A percentile compares a stretch with the other conserved stretches of the same genome.
Evolutionary conservation across 768 basidiomycete genomes (phyloP).

Genomic region (Rhizopogon vesiculosus): DNA sequence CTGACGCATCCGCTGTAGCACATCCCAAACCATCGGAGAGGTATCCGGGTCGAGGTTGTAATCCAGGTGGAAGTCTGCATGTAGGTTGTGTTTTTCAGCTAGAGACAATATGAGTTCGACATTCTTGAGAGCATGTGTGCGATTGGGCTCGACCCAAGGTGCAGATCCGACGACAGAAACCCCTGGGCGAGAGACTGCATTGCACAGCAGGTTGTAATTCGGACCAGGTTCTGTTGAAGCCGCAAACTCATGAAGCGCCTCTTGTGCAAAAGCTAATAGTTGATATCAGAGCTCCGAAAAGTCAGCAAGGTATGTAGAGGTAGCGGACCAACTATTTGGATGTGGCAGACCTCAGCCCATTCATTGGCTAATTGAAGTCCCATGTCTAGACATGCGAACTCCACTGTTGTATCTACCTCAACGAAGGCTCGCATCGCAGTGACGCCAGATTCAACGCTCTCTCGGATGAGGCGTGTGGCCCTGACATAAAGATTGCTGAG

Average conservation of each 20-base stretch:
- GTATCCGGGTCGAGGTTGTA: slow-evolving; percentile 51
- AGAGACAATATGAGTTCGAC: slow-evolving; percentile 48
- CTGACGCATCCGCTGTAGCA: slow-evolving; percentile 38
- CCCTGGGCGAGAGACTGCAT: slow-evolving; percentile 34
- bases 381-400: slow-evolving; percentile 48
- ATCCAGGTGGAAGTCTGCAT: slow-evolving; percentile 65
- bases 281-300: background rate
- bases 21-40: slow-evolving; percentile 52
- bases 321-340: slow-evolving; percentile 52
- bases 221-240: slow-evolving; percentile 32
- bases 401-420: slow-evolving; percentile 55
- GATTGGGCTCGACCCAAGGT: slow-evolving; percentile 56
- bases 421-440: slow-evolving; percentile 67
- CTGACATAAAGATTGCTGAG: slow-evolving; percentile 44
- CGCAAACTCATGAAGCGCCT: slow-evolving; percentile 42
- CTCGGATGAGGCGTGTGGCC: slow-evolving; percentile 48
- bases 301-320: background rate
- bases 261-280: slow-evolving; percentile 54
- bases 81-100: slow-evolving; percentile 30
- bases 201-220: slow-evolving; percentile 42
- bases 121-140: slow-evolving; percentile 45
- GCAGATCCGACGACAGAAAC: slow-evolving; percentile 59
- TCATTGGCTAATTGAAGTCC: slow-evolving; percentile 44
- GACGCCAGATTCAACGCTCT: slow-evolving; percentile 58
- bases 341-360: slow-evolving; percentile 42